Evolutionary conservation across 768 basidiomycete genomes (phyloP).

Genomic region (Kwoniella pini): DNA sequence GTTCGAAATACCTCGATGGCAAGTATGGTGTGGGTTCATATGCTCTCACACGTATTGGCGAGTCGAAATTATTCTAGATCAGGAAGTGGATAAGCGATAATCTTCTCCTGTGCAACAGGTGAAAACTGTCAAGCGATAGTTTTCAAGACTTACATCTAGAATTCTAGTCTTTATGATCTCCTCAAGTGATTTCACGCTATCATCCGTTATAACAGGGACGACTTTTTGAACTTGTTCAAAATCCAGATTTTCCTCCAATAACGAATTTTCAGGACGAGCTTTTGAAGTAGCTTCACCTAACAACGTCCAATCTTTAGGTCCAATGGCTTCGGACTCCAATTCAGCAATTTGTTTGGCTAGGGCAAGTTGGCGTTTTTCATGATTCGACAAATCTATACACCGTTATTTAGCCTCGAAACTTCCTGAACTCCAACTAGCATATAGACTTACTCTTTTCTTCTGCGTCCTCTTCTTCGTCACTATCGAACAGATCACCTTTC

Average conservation of each 20-base stretch:
- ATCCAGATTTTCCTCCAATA: conserved; percentile 91
- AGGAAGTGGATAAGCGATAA: not conserved
- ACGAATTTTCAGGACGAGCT: conserved; percentile 81
- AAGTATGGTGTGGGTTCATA: conserved; percentile 84
- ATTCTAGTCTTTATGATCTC: conserved; percentile 88
- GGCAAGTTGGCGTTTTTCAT: conserved; percentile 74
- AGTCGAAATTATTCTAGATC: conserved; percentile 71
- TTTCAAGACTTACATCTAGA: conserved; percentile 63
- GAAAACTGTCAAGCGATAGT: not conserved
- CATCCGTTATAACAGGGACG: conserved; percentile 86
- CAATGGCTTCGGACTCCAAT: conserved; percentile 83
- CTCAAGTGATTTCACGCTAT: conserved; percentile 75
- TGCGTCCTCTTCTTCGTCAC: conserved; percentile 55
- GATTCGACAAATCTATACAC: conserved; percentile 63
- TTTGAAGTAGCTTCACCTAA: conserved; percentile 85
- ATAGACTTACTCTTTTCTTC: conserved; percentile 39
- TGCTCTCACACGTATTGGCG: conserved; percentile 79
- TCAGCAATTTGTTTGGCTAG: conserved; percentile 75
- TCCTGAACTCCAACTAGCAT: not conserved
- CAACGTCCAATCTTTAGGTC: conserved; percentile 86
- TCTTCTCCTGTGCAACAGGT: not conserved
- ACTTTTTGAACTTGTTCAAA: conserved; percentile 87
- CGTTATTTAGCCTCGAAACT: conserved; percentile 11
- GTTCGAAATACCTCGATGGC: conserved; percentile 82
- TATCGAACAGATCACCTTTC: conserved; percentile 73